Conservation (phyloP, 2,329 filamentous ascomycete genomes). For the Talaromyces sp. region DNA sequence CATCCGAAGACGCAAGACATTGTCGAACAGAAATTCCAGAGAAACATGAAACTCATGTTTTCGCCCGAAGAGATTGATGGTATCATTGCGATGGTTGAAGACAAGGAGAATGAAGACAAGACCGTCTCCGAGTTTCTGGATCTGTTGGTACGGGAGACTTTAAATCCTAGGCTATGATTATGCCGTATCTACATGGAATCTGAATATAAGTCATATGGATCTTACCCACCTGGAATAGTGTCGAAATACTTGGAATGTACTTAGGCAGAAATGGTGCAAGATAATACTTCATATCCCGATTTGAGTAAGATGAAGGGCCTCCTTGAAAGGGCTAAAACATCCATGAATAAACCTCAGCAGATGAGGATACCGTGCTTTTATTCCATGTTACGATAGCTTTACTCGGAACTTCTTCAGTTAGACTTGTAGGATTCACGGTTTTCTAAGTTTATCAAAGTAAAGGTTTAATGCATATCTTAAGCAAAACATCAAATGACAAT, state of each 20-base stretch:
- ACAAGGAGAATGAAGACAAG: neutral
- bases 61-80: neutral
- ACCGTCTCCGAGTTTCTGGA: neutral
- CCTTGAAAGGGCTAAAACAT: too few species aligned
- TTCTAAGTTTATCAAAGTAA: neutral
- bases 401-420: neutral
- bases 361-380: too few species aligned
- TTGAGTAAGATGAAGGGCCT: too few species aligned
- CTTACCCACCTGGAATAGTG: too few species aligned
- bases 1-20: constrained; percentile 17
- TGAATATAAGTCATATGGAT: too few species aligned
- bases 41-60: constrained; percentile 19
- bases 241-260: too few species aligned
- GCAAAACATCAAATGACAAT: neutral
- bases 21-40: constrained; percentile 20
- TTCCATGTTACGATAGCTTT: neutral
- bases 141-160: neutral
- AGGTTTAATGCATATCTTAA: neutral
- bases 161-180: neutral
- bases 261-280: too few species aligned
- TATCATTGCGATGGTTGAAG: constrained; percentile 6
- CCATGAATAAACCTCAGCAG: too few species aligned
- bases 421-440: neutral
- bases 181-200: too few species aligned
- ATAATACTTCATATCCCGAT: too few species aligned